A percentile compares a stretch with the other conserved stretches of the same genome.
Conservation (phyloP, 768 basidiomycete genomes). For the Pleurotus tuoliensis region DNA sequence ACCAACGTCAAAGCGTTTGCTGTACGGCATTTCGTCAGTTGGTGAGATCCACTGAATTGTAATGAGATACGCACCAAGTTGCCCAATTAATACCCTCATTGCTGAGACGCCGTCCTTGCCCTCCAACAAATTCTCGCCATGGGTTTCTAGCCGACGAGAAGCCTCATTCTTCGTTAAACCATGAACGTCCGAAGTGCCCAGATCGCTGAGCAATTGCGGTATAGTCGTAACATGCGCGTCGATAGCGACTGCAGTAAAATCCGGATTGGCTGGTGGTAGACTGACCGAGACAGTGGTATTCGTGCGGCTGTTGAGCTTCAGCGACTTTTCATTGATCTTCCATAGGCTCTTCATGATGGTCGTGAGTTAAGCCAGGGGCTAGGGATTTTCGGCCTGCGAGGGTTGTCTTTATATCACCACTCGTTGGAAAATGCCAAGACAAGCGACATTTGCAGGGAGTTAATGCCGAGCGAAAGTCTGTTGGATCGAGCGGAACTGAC, state of each 20-base stretch:
- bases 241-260: constrained; percentile 5
- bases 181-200: constrained; percentile 7
- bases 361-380: constrained; percentile 1
- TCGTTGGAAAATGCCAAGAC: constrained; percentile 6
- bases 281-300: constrained; percentile 4
- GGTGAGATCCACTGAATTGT: background rate
- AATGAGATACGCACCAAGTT: background rate
- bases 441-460: background rate
- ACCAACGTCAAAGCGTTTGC: constrained; percentile 6
- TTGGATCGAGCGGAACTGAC: constrained; percentile 4
- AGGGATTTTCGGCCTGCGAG: background rate
- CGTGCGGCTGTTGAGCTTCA: constrained; percentile 1
- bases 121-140: constrained; percentile 5
- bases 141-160: background rate
- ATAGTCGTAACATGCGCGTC: constrained; percentile 1
- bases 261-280: background rate
- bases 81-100: background rate
- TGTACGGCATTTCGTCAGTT: background rate
- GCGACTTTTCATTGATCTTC: constrained; percentile 7
- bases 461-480: constrained; percentile 5
- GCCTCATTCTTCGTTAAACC: constrained; percentile 8
- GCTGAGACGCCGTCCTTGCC: constrained; percentile 4
- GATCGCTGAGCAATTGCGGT: constrained; percentile 1
- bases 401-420: constrained; percentile 1
- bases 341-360: constrained; percentile 5